These are phyloP conservation scores for Ilyonectria robusta DNA, from an alignment of 2,329 filamentous ascomycete species.

Conservation along the genomic window DNA sequence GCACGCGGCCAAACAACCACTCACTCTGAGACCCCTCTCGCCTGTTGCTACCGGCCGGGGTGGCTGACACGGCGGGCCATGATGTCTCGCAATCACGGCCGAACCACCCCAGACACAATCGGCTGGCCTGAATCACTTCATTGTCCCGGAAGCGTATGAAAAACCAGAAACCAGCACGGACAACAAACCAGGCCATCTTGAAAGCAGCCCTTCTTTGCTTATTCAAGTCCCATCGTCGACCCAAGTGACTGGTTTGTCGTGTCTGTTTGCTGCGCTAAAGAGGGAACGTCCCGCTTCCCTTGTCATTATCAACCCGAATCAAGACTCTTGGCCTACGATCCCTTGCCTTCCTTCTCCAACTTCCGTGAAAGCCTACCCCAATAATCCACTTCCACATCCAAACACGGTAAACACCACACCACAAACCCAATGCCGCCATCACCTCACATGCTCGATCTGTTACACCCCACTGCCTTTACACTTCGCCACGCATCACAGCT, in stretches of 20 bases:
- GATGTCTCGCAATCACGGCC: neutral
- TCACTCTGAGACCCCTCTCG: constrained; percentile 1
- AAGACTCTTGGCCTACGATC: constrained; percentile 6
- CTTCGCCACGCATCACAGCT: constrained; percentile 3
- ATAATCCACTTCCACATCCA: neutral
- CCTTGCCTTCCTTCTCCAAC: constrained; percentile 2
- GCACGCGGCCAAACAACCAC: neutral
- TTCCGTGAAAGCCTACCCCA: neutral
- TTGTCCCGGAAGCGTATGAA: neutral
- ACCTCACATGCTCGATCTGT: neutral
- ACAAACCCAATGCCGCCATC: constrained; percentile 12
- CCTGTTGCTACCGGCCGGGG: constrained; percentile 3
- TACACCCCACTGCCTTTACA: neutral
- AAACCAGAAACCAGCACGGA: neutral
- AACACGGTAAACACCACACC: neutral
- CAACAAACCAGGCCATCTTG: neutral
- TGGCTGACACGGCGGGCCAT: neutral
- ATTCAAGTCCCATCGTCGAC: neutral
- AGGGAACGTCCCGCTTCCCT: neutral
- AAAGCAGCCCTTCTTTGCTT: neutral
- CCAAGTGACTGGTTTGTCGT: constrained; percentile 10
- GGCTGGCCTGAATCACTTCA: neutral
- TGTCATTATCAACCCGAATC: neutral
- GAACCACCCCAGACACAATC: neutral
- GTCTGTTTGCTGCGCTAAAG: constrained; percentile 7